phyloP scores from a whole-genome alignment of 2,329 filamentous ascomycete genomes.

The Cladophialophora exuberans region DNA sequence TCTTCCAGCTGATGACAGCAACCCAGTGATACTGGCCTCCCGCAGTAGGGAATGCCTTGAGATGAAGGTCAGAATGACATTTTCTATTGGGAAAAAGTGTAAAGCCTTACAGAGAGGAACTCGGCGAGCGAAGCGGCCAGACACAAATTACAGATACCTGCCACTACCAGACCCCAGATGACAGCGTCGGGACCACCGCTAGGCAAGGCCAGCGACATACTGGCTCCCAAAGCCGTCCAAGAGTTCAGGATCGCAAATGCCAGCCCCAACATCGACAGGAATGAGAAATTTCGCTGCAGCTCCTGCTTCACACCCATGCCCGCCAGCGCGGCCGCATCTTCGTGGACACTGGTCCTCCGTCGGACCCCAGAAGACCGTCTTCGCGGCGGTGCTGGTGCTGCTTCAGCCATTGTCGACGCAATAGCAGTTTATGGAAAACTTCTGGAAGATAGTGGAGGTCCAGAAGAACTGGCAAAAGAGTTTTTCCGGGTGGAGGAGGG shows the following conservation, averaged over 20 bases:
- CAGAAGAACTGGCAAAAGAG: background rate
- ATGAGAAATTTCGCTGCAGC: conserved; percentile 61
- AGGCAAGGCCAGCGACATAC: conserved; percentile 64
- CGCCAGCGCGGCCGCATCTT: conserved; percentile 56
- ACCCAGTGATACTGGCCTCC: conserved; percentile 73
- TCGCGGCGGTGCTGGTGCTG: conserved; percentile 4
- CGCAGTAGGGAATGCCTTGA: conserved; percentile 41
- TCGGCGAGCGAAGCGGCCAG: conserved; percentile 71
- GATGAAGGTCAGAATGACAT: too few species aligned
- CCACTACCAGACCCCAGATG: conserved; percentile 68
- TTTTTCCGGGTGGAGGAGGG: background rate
- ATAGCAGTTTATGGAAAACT: background rate
- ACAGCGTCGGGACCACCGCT: conserved; percentile 72
- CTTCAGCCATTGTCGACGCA: conserved; percentile 1
- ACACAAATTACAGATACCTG: conserved; percentile 70
- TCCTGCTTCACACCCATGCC: conserved; percentile 62
- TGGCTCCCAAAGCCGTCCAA: conserved; percentile 64
- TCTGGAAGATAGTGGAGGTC: background rate
- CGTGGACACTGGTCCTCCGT: conserved; percentile 29
- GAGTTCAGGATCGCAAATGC: conserved; percentile 67
- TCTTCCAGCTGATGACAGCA: conserved; percentile 62
- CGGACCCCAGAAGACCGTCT: conserved; percentile 15
- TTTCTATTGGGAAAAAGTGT: too few species aligned
- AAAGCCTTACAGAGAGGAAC: conserved; percentile 71
- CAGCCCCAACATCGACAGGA: conserved; percentile 63